Conservation (phyloP, 805 yeast species). For the Hanseniaspora lachancei region DNA sequence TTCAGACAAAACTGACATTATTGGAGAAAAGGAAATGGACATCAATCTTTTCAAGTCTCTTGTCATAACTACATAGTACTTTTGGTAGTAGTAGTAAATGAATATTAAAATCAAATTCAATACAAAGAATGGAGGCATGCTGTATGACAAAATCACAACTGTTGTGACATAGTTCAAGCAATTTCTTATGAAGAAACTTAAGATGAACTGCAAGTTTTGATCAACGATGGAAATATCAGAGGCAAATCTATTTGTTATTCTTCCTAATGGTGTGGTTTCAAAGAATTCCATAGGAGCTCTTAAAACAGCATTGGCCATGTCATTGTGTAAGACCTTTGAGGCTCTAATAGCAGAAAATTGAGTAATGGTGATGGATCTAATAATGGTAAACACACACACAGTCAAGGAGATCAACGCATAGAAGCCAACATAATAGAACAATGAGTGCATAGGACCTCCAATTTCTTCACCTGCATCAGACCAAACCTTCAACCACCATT, state of each 20-base stretch:
- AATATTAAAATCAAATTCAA: conserved; percentile 34
- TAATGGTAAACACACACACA: conserved; percentile 36
- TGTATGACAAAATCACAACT: conserved; percentile 37
- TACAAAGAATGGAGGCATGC: conserved; percentile 42
- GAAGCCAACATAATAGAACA: conserved; percentile 36
- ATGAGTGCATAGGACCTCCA: conserved; percentile 27
- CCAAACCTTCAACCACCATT: conserved; percentile 60
- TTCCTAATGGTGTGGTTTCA: conserved; percentile 57
- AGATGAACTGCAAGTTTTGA: conserved; percentile 40
- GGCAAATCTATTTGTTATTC: conserved; percentile 52
- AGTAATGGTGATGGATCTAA: conserved; percentile 38
- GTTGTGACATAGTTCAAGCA: conserved; percentile 37
- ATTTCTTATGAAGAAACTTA: conserved; percentile 36
- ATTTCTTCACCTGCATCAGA: conserved; percentile 37
- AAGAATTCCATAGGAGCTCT: conserved; percentile 54
- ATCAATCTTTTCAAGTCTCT: conserved; percentile 68
- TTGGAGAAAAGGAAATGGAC: conserved; percentile 59
- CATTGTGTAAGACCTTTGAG: conserved; percentile 41
- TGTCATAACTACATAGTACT: conserved; percentile 52
- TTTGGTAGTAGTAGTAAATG: conserved; percentile 58
- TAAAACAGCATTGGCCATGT: conserved; percentile 42
- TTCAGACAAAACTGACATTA: conserved; percentile 73
- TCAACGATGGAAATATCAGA: conserved; percentile 50
- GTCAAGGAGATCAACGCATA: conserved; percentile 46
- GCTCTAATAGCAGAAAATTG: conserved; percentile 44